These are phyloP conservation scores for Paraphoma sp. DNA, from an alignment of 2,329 filamentous ascomycete genomes.

Conservation along the genomic window DNA sequence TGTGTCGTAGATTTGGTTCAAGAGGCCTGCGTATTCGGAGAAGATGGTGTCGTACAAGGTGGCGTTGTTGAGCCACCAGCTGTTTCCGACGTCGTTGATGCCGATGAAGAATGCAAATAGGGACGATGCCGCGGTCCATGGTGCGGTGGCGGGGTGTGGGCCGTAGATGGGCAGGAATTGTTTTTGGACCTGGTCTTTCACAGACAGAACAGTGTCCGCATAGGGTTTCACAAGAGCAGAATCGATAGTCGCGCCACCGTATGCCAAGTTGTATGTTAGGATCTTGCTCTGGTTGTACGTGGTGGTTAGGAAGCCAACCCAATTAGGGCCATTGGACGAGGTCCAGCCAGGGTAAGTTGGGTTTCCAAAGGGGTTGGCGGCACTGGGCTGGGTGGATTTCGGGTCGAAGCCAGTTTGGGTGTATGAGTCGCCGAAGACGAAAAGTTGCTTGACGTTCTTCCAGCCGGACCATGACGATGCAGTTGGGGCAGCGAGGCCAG, in stretches of 20 bases:
- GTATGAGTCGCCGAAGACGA: slow-evolving; percentile 63
- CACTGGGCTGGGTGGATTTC: slow-evolving; percentile 58
- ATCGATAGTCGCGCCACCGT: slow-evolving; percentile 54
- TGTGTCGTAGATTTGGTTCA: slow-evolving; percentile 51
- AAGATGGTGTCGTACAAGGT: slow-evolving; percentile 46
- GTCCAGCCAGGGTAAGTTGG: slow-evolving; percentile 58
- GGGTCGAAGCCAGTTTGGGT: slow-evolving; percentile 66
- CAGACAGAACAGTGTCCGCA: slow-evolving; percentile 54
- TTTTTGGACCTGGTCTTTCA: slow-evolving; percentile 59
- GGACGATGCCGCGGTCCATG: slow-evolving; percentile 54
- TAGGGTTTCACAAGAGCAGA: slow-evolving; percentile 57
- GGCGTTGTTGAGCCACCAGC: slow-evolving; percentile 51
- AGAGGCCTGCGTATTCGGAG: slow-evolving; percentile 43
- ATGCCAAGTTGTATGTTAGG: slow-evolving; percentile 61
- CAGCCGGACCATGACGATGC: slow-evolving; percentile 38
- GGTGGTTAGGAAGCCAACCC: slow-evolving; percentile 56
- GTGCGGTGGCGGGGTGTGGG: slow-evolving; percentile 34
- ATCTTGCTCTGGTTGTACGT: slow-evolving; percentile 51
- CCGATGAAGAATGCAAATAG: slow-evolving; percentile 63
- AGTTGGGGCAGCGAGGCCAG: slow-evolving; percentile 28
- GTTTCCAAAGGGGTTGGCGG: slow-evolving; percentile 66
- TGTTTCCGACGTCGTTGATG: slow-evolving; percentile 63
- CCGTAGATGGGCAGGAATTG: slow-evolving; percentile 54
- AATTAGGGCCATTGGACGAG: slow-evolving; percentile 59
- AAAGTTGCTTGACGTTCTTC: slow-evolving; percentile 43